Conservation (phyloP, 441 rosid species). For the Pelargonium exstipulatum region DNA sequence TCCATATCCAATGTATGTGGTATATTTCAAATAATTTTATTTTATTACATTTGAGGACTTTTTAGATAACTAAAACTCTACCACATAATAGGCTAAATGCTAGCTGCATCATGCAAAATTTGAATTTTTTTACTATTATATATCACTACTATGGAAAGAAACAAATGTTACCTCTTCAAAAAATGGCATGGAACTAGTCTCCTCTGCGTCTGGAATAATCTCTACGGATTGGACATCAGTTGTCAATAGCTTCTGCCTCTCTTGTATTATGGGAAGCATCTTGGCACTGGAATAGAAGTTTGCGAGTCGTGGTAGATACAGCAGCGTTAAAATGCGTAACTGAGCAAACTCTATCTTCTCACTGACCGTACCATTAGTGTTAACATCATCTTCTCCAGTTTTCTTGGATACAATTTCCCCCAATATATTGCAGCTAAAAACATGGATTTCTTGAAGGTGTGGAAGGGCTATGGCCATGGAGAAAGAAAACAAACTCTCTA, state of each 20-base stretch:
- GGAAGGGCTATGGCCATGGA: conserved; percentile 7
- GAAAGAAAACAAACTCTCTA: conserved; percentile 22
- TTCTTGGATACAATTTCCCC: conserved; percentile 4
- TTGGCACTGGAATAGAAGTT: conserved; percentile 8
- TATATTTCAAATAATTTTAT: no score
- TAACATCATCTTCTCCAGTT: background rate
- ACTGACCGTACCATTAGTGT: background rate
- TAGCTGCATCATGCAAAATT: background rate
- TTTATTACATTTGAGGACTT: no score
- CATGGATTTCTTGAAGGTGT: conserved; percentile 16
- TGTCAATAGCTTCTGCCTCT: background rate
- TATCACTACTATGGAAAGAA: background rate
- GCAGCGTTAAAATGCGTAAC: conserved; percentile 8
- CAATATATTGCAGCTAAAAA: conserved; percentile 4
- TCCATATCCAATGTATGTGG: no score
- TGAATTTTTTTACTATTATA: no score
- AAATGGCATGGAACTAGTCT: background rate
- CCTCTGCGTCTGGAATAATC: background rate
- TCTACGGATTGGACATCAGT: background rate
- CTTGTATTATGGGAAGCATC: background rate
- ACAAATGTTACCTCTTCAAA: conserved; percentile 7
- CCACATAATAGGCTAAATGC: no score
- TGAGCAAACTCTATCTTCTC: conserved; percentile 7
- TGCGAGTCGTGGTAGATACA: conserved; percentile 10
- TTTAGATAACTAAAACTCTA: no score